Evolutionary conservation across 768 basidiomycete species (phyloP), one percentile per base, ranked within the genome.

Genomic region (Hygrocybe coccinea): DNA sequence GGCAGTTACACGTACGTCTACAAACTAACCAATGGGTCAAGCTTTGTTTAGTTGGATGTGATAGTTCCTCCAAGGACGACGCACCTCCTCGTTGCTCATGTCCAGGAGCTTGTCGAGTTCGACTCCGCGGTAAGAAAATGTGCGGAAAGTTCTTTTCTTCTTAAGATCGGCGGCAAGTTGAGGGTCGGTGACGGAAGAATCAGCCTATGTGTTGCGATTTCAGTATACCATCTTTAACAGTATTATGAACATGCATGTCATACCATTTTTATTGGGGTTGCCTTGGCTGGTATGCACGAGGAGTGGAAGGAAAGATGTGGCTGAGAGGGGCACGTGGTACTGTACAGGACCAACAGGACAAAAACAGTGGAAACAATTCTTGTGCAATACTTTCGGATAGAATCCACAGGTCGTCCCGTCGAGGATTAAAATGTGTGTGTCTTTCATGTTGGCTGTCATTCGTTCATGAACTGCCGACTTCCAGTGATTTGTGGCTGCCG

Each of bases 81-180:
- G 14, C 72, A 95, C 94, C 68, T 94, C 93, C 71, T 98, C 95
- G 64, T 95, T 97, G 79, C 76, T 83, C 79, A 99, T 73, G 74
- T 99, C 97, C 65, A 99, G 79, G 72, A 98, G 91, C 77, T 97
- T 93, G 72, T 97, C 94, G 65, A 99, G 90, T 81, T 95, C 95
- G 66, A 99, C 77, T 65, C 97, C 97, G 68, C 97, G 90, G 85
- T 94, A 99, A 35, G 91, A 91, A 81, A 95, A 98, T 67, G 95
- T 97, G 69, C 92, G 90, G 89, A 98, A 98, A 56, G 93, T 95
- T 69, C 97, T 81, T 85, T 86, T 94, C 82, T 94, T 95, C 88
- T 97, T 97, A 79, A 95, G 83, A 73, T 95, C 95, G 59, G 95
- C 95, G 66, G 95, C 97, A 72, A 91, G 76, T 74, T 85, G 74